phyloP scores from a whole-genome alignment of 176 grass and related monocot genomes.

The Hordeum marinum region DNA sequence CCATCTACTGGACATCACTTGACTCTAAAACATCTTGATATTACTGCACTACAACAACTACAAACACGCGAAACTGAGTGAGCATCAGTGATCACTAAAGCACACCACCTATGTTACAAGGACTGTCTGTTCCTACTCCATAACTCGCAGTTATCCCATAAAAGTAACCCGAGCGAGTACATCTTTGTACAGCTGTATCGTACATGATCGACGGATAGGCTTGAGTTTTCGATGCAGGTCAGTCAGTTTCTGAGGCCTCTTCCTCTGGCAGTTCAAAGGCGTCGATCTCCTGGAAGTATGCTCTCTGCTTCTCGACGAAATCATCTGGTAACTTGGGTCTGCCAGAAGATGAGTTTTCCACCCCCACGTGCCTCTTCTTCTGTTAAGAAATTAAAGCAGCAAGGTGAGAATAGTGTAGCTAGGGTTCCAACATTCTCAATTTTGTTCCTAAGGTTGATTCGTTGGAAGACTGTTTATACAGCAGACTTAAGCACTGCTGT shows the following conservation, averaged over 20 bases:
- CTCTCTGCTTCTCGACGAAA: constrained; percentile 21
- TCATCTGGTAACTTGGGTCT: constrained; percentile 6
- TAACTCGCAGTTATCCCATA: background rate
- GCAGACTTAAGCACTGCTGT: background rate
- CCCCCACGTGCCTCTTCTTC: constrained; percentile 2
- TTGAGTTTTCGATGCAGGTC: constrained; percentile 30
- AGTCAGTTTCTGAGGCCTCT: constrained; percentile 30
- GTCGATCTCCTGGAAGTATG: constrained; percentile 52
- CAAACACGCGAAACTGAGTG: background rate
- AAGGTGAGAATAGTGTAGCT: background rate
- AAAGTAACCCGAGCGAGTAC: background rate
- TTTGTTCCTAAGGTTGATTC: background rate
- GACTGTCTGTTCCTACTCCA: background rate
- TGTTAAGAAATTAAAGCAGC: constrained; percentile 12
- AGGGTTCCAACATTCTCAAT: background rate
- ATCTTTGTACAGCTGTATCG: background rate
- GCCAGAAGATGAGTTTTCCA: background rate
- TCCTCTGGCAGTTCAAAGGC: constrained; percentile 51
- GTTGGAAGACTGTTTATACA: no score
- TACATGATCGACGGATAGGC: background rate
- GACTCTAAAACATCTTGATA: background rate
- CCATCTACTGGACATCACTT: no score
- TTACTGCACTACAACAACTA: background rate
- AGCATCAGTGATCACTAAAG: background rate
- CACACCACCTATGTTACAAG: background rate